These are phyloP conservation scores for Elaeagnus macrophylla DNA, from an alignment of 306 rosid genomes.

Conservation along the genomic window DNA sequence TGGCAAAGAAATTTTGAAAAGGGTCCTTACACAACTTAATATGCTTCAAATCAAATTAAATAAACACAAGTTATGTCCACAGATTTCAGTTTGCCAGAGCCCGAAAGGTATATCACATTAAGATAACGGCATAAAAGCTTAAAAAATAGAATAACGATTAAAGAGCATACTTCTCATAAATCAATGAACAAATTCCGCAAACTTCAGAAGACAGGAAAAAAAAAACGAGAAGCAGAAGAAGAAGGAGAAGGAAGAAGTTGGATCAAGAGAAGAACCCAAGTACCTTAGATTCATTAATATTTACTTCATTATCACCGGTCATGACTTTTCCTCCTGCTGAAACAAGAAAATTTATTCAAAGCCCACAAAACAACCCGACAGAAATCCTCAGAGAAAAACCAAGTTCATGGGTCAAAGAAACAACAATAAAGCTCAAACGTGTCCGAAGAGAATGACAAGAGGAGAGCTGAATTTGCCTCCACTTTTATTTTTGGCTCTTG, in stretches of 20 bases:
- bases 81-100: conserved; percentile 3
- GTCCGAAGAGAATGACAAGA: not conserved
- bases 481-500: not conserved
- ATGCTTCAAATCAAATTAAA: conserved; percentile 1
- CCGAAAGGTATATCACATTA: conserved; percentile 10
- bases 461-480: conserved; percentile 2
- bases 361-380: conserved; percentile 16
- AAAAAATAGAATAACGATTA: conserved; percentile 5
- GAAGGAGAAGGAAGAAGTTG: not conserved
- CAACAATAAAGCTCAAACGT: not conserved
- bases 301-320: conserved; percentile 38
- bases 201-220: not conserved
- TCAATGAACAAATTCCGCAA: conserved; percentile 15
- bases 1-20: not conserved
- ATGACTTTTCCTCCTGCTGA: conserved; percentile 7
- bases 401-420: conserved; percentile 21
- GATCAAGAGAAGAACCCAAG: conserved; percentile 10
- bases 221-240: not conserved
- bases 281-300: conserved; percentile 48
- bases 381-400: conserved; percentile 21
- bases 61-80: not conserved
- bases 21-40: not conserved
- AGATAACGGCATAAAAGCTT: not conserved
- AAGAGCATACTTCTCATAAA: conserved; percentile 3
- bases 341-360: conserved; percentile 15